Evolutionary conservation across 805 yeast species (phyloP), one percentile per base, ranked within the genome.

Genomic region (Metschnikowia kofuensis): DNA sequence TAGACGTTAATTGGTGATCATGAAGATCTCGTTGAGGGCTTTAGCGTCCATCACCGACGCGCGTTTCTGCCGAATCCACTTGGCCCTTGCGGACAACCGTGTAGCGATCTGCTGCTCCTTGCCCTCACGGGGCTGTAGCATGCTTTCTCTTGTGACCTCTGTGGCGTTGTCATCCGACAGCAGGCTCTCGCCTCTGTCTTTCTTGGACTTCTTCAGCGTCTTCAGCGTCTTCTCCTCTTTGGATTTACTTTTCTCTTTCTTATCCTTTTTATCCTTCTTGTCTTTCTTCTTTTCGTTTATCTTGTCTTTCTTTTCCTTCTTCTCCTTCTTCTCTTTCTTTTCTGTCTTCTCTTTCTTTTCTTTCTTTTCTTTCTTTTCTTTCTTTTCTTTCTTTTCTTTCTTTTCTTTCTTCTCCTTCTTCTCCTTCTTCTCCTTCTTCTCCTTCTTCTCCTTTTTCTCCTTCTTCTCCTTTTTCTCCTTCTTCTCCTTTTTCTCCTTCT

Each of bases 11-110:
- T 75, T 78, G 28, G 85, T 74, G 41, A 90, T 80, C 97, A 92
- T 92, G 63, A 92, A 88, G 49, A 92, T 92, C 68, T 92, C 98
- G 58, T 88, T 89, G 53, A 92, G 76, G 12, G 96, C 90, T 65
- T 89, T 84, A 2, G 86, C 78, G 64, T 92, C 98, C 83, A 86
- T 80, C 0, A 91, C 89, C 1, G 97, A 92, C 10, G 96, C 94
- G 59, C 94, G 79, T 65, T 92, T 92, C 65, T 90, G 96, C 56
- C 78, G 85, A 47, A 92, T 91, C 85, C 89, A 91, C 65, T 81
- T 85, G 21, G 95, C 84, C 65, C 98, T 80, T 4, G 87, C 87
- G 1, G 95, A 65, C 16, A 70, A 57, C 48, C 76, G 62, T 1
- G 70, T 65, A 1, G 75, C 64, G 7, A 70, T 66, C 8, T 28